phyloP scores from a whole-genome alignment of 2,329 filamentous ascomycete species.

The Didymella arachidicola region DNA sequence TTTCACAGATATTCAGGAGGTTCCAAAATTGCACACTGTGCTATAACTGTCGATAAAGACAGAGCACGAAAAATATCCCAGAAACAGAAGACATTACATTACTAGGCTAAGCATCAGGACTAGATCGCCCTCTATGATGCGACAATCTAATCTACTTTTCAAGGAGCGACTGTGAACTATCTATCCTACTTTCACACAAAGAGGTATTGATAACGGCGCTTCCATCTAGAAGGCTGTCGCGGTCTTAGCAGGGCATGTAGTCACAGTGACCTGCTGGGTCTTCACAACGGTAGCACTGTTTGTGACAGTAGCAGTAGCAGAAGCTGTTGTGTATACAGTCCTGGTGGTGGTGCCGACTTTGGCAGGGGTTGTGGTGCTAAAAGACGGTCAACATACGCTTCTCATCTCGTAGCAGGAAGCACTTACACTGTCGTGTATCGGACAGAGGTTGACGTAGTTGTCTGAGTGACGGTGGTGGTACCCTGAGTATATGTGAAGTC shows the following conservation, averaged over 20 bases:
- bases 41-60: too few species aligned
- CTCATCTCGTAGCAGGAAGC: background rate
- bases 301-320: slow-evolving; percentile 7
- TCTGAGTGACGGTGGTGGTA: slow-evolving; percentile 7
- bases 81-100: slow-evolving; percentile 2
- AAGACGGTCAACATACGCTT: background rate
- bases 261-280: slow-evolving; percentile 7
- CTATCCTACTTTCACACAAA: background rate
- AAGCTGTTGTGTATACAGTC: slow-evolving; percentile 10
- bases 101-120: background rate
- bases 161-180: slow-evolving; percentile 2
- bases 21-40: too few species aligned
- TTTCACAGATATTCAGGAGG: too few species aligned
- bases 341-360: slow-evolving; percentile 9
- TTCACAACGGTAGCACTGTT: background rate
- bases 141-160: background rate
- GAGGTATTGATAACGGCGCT: background rate
- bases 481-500: slow-evolving; percentile 17
- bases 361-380: slow-evolving; percentile 12
- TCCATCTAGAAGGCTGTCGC: slow-evolving; percentile 1
- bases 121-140: background rate
- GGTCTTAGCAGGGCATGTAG: slow-evolving; percentile 10
- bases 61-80: too few species aligned
- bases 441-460: slow-evolving; percentile 7
- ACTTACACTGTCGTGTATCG: slow-evolving; percentile 12